Percentiles rank a stretch among this genome's conserved stretches.
Conservation (phyloP, 257 asterid genomes). For the Solanum chmielewskii region DNA sequence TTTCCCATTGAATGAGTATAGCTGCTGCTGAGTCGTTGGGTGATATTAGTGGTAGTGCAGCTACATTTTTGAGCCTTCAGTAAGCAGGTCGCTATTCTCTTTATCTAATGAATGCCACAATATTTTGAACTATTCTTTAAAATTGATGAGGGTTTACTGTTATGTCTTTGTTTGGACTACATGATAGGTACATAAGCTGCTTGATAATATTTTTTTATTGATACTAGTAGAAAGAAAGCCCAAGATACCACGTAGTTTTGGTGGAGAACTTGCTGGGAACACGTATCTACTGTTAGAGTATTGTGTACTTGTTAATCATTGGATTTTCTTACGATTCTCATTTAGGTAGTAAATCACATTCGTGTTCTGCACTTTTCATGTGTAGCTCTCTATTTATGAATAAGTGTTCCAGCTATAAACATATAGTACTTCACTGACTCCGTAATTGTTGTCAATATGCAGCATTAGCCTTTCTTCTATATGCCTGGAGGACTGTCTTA, state of each 20-base stretch:
- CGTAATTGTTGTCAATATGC: constrained; percentile 7
- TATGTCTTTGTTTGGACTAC: not conserved
- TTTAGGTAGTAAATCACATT: not conserved
- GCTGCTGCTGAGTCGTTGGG: not conserved
- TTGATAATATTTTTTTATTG: not conserved
- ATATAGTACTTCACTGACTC: not conserved
- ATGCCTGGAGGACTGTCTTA: constrained; percentile 77
- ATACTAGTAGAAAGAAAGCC: not conserved
- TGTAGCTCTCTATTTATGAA: not conserved
- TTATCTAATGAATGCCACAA: not conserved
- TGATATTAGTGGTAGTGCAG: not conserved
- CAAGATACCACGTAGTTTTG: not conserved
- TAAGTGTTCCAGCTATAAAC: not conserved
- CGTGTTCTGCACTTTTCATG: not conserved
- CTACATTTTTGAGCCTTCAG: not conserved
- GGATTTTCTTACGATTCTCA: not conserved
- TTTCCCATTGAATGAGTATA: no score
- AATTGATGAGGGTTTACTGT: not conserved
- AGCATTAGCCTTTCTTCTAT: constrained; percentile 56
- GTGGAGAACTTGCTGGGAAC: not conserved
- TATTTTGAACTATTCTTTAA: not conserved
- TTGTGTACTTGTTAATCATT: not conserved
- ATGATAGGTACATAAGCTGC: not conserved
- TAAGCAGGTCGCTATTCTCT: not conserved
- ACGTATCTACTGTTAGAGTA: not conserved